These are phyloP conservation scores for Limonomyces culmigenus DNA, from an alignment of 1,284 basidiomycete genomes.

Conservation along the genomic window DNA sequence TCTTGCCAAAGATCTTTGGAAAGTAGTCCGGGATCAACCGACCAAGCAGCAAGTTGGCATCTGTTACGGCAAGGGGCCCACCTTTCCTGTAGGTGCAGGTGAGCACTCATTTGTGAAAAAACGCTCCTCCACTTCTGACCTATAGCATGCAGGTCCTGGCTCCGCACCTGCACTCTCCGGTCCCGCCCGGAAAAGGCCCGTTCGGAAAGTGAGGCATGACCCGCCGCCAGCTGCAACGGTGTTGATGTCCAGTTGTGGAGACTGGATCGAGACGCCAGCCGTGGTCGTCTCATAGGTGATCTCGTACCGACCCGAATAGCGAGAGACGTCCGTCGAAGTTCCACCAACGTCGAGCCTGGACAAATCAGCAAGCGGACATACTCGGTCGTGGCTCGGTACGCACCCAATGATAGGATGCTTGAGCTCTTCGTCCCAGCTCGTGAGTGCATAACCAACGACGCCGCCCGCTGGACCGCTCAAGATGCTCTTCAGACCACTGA, in stretches of 20 bases:
- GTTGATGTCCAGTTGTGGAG: slow-evolving; percentile 79
- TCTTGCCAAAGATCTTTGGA: slow-evolving; percentile 78
- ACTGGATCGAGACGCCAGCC: slow-evolving; percentile 79
- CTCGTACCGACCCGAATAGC: slow-evolving; percentile 77
- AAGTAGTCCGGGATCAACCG: slow-evolving; percentile 73
- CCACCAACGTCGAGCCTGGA: slow-evolving; percentile 66
- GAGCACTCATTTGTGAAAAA: background rate
- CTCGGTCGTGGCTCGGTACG: slow-evolving; percentile 9
- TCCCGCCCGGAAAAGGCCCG: slow-evolving; percentile 71
- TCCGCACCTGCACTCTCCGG: slow-evolving; percentile 76
- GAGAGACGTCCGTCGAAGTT: slow-evolving; percentile 81
- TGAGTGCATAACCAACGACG: slow-evolving; percentile 77
- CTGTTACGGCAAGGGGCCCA: slow-evolving; percentile 73
- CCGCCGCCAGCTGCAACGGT: slow-evolving; percentile 83
- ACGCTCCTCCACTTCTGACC: slow-evolving; percentile 20
- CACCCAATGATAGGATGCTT: slow-evolving; percentile 62
- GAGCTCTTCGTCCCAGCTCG: slow-evolving; percentile 58
- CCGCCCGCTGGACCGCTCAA: slow-evolving; percentile 81
- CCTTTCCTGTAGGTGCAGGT: slow-evolving; percentile 41
- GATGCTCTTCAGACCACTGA: slow-evolving; percentile 80
- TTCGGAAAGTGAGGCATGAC: slow-evolving; percentile 65
- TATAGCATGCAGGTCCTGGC: slow-evolving; percentile 72
- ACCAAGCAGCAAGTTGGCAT: slow-evolving; percentile 75
- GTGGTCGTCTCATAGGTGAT: slow-evolving; percentile 84
- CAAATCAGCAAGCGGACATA: slow-evolving; percentile 1